Conservation (phyloP, 352 stramenopile genomes). For the Lagenidium giganteum region DNA sequence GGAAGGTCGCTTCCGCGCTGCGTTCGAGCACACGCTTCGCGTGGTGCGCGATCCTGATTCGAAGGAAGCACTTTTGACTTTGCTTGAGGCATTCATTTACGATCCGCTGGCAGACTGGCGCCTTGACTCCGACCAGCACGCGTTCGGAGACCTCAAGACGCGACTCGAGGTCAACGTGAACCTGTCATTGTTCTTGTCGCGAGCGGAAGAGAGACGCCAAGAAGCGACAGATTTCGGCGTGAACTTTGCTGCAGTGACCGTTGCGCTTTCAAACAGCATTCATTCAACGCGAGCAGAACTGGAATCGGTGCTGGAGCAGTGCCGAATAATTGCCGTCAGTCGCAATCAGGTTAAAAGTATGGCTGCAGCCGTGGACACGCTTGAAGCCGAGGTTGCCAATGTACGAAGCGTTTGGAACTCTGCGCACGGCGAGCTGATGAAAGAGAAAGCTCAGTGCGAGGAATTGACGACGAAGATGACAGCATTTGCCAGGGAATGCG, state of each 20-base stretch:
- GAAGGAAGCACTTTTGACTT: constrained; percentile 59
- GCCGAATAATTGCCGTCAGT: neutral
- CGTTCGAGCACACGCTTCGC: constrained; percentile 70
- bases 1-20: constrained; percentile 64
- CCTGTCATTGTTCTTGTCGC: constrained; percentile 75
- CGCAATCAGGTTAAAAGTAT: neutral
- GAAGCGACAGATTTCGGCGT: constrained; percentile 46
- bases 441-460: no score
- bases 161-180: constrained; percentile 83
- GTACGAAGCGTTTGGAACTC: neutral
- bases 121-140: constrained; percentile 1
- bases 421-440: no score
- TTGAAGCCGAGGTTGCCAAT: no score
- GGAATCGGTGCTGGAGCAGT: no score
- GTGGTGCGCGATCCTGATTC: constrained; percentile 56
- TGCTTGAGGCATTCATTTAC: constrained; percentile 88
- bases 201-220: constrained; percentile 68
- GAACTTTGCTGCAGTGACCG: constrained; percentile 15
- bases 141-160: constrained; percentile 27
- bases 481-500: no score
- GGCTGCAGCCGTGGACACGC: no score
- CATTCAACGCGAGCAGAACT: no score
- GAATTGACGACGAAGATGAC: no score
- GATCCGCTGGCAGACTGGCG: constrained; percentile 79
- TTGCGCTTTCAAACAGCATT: no score